phyloP scores from a whole-genome alignment of 768 basidiomycete genomes.

The Phlebiopsis gigantea region DNA sequence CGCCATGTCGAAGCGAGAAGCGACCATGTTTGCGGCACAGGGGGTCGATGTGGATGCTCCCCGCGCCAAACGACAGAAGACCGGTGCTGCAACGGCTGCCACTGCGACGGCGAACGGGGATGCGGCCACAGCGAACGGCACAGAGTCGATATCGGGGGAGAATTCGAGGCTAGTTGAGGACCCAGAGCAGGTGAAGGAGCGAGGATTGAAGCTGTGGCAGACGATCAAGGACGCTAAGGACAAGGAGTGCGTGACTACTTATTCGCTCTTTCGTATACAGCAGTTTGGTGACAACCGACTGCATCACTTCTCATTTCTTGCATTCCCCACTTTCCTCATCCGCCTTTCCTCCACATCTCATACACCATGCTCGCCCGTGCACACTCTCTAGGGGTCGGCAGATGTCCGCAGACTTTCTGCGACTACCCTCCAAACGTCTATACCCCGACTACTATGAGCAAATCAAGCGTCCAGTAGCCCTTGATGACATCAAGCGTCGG shows the following conservation, averaged over 20 bases:
- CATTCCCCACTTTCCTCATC: background rate
- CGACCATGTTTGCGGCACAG: slow-evolving; percentile 33
- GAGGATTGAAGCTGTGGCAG: slow-evolving; percentile 70
- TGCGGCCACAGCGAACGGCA: slow-evolving; percentile 29
- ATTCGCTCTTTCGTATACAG: slow-evolving; percentile 33
- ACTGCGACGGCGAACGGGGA: slow-evolving; percentile 14
- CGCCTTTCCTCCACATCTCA: background rate
- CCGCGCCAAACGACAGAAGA: slow-evolving; percentile 46
- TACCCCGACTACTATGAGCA: slow-evolving; percentile 85
- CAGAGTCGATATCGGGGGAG: slow-evolving; percentile 23
- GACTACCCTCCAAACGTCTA: slow-evolving; percentile 61
- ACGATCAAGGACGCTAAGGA: slow-evolving; percentile 77
- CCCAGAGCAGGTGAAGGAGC: slow-evolving; percentile 46
- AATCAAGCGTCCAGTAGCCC: slow-evolving; percentile 78
- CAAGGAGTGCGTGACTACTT: slow-evolving; percentile 75
- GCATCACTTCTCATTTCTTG: slow-evolving; percentile 3
- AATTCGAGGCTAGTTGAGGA: slow-evolving; percentile 23
- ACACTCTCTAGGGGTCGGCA: slow-evolving; percentile 50
- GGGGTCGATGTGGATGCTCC: slow-evolving; percentile 38
- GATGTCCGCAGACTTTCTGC: slow-evolving; percentile 62
- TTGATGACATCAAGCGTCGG: slow-evolving; percentile 84
- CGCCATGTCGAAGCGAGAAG: slow-evolving; percentile 48
- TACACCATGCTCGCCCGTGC: background rate
- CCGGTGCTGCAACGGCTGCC: slow-evolving; percentile 1
- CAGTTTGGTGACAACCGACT: slow-evolving; percentile 9